Base-by-base conservation (phyloP, 257 asterid genomes). In the Nicotiana tomentosiformis region DNA sequence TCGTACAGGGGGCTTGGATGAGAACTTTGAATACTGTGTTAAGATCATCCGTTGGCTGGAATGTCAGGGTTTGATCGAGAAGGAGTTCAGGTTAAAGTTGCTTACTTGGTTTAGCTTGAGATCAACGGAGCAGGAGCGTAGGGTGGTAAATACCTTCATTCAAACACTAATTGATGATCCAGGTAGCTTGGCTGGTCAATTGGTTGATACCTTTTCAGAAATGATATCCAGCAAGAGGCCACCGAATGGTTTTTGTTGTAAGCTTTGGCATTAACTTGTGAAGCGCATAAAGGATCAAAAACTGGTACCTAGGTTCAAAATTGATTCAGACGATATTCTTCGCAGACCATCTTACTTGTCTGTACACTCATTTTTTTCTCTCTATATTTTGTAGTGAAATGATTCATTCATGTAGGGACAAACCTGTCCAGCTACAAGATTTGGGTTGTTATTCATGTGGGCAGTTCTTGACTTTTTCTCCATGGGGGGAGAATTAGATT, bases 71-170 rank as follows among this genome's bases (percentile, higher is more conserved):
- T 88, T 91, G 85, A 90, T 95, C 55, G 81, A 87, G 62, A 88
- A 89, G 91, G 97, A 92, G 43, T 95, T 95, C 84, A 88, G 99
- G 77, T 84, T 94, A 89, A 95, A 93, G 81, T 84, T 95, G 88
- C 95, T 95, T 51, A 94, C 98, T 26, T 95, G 99, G 99, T 92
- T 93, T 88, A 94, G 98, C 86, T 87, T 95, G 78, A 89, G 97
- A 83, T 90, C 98, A 62, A 91, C 97, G 1, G 97, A 88, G 90
- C 99, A 95, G 86, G 99, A 94, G 80, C 91, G 97, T 11, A 89
- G 96, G 87, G 98, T 95, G 86, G 97, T 95, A 20, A 90, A 93
- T 89, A 95, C 97, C 26, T 95, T 91, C 70, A 94, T 95, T 84
- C 97, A 95, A 83, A 89, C 95, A 14, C 80, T 76, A 51, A 76